Conservation (phyloP, 1,139 yeast species). For the Candida glucosophila region DNA sequence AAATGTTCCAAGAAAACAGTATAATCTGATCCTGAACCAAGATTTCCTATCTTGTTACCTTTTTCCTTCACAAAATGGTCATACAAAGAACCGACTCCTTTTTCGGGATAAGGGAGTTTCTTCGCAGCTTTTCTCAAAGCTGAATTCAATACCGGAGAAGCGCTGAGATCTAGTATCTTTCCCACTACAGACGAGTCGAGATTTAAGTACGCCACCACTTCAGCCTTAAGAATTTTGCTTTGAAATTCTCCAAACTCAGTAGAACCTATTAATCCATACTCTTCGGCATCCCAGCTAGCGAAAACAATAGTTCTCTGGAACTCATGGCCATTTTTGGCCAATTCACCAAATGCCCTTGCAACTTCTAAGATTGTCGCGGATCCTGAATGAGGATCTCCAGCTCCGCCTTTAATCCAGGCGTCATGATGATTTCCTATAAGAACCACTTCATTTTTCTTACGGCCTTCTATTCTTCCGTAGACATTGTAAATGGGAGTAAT, state of each 20-base stretch:
- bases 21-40: constrained; percentile 41
- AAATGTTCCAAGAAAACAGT: constrained; percentile 41
- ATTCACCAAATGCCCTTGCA: constrained; percentile 38
- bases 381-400: constrained; percentile 42
- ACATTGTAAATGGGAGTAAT: constrained; percentile 38
- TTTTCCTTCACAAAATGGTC: constrained; percentile 45
- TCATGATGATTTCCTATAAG: constrained; percentile 41
- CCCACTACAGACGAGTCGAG: constrained; percentile 35
- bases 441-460: constrained; percentile 30
- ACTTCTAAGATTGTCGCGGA: constrained; percentile 34
- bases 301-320: constrained; percentile 34
- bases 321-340: constrained; percentile 33
- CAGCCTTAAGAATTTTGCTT: constrained; percentile 23
- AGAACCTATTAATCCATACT: constrained; percentile 39
- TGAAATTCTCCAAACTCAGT: constrained; percentile 40
- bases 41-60: constrained; percentile 24
- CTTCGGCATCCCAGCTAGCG: constrained; percentile 40
- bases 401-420: constrained; percentile 50
- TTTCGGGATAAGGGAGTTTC: constrained; percentile 39
- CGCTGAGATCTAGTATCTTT: constrained; percentile 20
- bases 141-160: constrained; percentile 32
- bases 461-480: constrained; percentile 38
- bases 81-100: constrained; percentile 35
- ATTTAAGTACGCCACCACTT: constrained; percentile 38
- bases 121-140: constrained; percentile 25